Base-by-base conservation (phyloP, 2,329 filamentous ascomycete genomes). In the Phialocephala sp. region DNA sequence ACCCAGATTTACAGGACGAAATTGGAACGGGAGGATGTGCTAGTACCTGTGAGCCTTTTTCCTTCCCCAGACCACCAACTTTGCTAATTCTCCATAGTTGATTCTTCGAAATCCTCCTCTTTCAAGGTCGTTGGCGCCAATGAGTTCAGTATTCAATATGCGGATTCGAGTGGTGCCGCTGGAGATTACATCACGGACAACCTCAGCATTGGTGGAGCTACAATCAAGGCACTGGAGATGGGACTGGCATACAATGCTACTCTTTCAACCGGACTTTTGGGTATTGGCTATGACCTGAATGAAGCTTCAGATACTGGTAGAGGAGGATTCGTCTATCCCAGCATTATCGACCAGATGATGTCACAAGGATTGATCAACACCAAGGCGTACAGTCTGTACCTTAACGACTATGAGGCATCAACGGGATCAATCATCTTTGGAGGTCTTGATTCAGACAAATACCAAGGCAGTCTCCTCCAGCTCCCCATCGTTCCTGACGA, bases 181-280 rank as follows among this genome's bases (percentile, higher is more conserved):
- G 86, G 87, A 45, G 81, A 86, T 72, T 88, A 87, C 73, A 81
- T 88, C 64, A 78, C 80, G 22, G 87, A 89, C 70, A 80, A 79
- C 41, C 79, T 89, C 41, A 76, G 73, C 60, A 81, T 89, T 43
- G 82, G 79, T 57, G 82, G 80, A 39, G 76, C 77, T 9, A 79
- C 76, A 1, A 76, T 89, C 66, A 74, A 79, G 56, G 73, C 78
- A 22, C 78, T 88, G 63, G 81, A 87, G 74, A 83, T 86, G 45
- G 86, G 86, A n/a, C 77, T 86, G 9, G 87, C 84, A 14, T 76
- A 75, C 55, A 72, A 78, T 22, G 81, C 82, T 0, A 80, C 80
- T 14, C 79, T 83, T 14, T 77, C 80, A 45, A 83, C 80, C 0
- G 86, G 87, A 36, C 79, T 89, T 50, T 78, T 89, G 71, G 87